Conservation (phyloP, 768 basidiomycete genomes). For the Pleurotus pulmonarius region DNA sequence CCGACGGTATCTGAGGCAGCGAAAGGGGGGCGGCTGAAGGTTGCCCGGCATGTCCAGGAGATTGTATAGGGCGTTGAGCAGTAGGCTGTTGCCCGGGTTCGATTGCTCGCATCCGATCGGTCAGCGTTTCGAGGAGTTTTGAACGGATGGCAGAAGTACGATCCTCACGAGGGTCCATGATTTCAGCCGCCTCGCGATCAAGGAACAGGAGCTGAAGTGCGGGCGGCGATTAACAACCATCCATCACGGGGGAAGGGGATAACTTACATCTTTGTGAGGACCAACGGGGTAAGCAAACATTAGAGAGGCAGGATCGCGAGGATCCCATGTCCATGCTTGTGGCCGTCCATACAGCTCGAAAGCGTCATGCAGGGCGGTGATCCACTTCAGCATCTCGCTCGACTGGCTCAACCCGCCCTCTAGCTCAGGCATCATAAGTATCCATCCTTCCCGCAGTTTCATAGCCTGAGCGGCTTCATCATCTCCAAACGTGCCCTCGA, state of each 20-base stretch:
- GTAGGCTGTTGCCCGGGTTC: constrained; percentile 14
- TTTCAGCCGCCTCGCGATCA: constrained; percentile 77
- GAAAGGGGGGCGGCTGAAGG: constrained; percentile 27
- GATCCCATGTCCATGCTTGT: constrained; percentile 84
- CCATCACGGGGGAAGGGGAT: neutral
- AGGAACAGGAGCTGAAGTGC: constrained; percentile 74
- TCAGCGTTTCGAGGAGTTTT: constrained; percentile 57
- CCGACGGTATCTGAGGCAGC: constrained; percentile 28
- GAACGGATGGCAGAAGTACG: constrained; percentile 68
- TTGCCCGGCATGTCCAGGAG: constrained; percentile 23
- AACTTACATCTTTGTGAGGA: constrained; percentile 72
- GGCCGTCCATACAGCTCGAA: constrained; percentile 91
- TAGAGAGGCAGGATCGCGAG: constrained; percentile 72
- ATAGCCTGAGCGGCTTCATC: constrained; percentile 67
- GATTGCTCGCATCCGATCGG: constrained; percentile 55
- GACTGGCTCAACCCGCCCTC: constrained; percentile 60
- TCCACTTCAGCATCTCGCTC: constrained; percentile 87
- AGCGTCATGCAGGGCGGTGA: constrained; percentile 81
- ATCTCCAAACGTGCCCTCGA: constrained; percentile 81
- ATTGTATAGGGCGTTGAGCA: constrained; percentile 18
- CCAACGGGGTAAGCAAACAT: constrained; percentile 97
- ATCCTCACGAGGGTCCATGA: constrained; percentile 73
- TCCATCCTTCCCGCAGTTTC: constrained; percentile 76
- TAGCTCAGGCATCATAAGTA: constrained; percentile 87
- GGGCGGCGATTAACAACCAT: constrained; percentile 8